These are phyloP conservation scores for Umbelopsis isabellina DNA, from an alignment of 192 early-diverging fungal genomes.

Conservation along the genomic window DNA sequence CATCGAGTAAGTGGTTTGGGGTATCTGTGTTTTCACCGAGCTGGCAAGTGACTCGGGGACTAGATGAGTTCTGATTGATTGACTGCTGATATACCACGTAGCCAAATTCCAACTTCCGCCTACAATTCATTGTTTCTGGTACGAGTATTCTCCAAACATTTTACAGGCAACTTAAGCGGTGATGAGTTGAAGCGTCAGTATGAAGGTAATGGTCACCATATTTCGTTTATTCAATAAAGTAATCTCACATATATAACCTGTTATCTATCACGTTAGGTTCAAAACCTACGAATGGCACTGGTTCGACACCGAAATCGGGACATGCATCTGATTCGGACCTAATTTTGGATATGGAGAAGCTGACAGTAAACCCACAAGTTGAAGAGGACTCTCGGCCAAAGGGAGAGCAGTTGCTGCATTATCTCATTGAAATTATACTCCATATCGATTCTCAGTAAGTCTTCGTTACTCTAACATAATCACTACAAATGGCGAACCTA, in stretches of 20 bases:
- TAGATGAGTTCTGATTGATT: background rate
- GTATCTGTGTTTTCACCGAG: background rate
- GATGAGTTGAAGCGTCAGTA: constrained; percentile 60
- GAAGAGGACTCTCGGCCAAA: constrained; percentile 49
- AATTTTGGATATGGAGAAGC: constrained; percentile 43
- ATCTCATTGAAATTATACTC: constrained; percentile 54
- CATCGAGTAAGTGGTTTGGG: constrained; percentile 41
- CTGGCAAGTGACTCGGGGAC: background rate
- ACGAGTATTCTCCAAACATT: constrained; percentile 68
- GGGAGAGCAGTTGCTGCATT: constrained; percentile 62
- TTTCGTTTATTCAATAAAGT: background rate
- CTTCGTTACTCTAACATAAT: background rate
- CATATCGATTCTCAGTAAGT: constrained; percentile 60
- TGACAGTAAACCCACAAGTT: constrained; percentile 46
- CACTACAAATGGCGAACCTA: background rate
- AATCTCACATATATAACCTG: background rate
- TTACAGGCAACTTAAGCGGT: constrained; percentile 58
- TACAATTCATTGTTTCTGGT: constrained; percentile 72
- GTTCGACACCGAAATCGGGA: background rate
- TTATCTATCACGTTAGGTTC: background rate
- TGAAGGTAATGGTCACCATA: constrained; percentile 39
- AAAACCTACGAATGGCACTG: background rate
- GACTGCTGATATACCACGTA: constrained; percentile 25
- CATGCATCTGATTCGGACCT: constrained; percentile 31
- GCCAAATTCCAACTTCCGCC: constrained; percentile 60